Base-by-base conservation (phyloP, 2,329 filamentous ascomycete genomes). In the Rutstroemia sp. region DNA sequence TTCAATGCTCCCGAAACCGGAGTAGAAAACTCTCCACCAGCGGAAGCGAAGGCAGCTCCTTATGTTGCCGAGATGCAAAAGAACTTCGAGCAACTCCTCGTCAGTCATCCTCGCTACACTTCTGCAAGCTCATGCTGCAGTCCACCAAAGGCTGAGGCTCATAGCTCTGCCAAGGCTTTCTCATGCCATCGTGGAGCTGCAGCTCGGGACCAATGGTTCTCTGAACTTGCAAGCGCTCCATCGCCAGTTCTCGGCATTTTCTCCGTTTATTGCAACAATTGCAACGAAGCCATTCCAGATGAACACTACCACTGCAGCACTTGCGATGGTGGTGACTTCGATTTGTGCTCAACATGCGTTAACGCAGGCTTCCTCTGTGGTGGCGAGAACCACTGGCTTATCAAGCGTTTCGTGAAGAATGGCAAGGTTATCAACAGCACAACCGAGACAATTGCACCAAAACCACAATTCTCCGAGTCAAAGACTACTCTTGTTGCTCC, bases 241-340 rank as follows among this genome's bases (percentile, higher is more conserved):
- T 17, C 38, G 40, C 53, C 50, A 25, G 53, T 51, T 40, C 61
- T 16, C 4, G 39, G 60, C 54, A 74, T 80, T 48, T 96, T 92
- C 73, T 88, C 88, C 12, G 91, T 99, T 46, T 95, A 89, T 77
- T 99, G 94, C 81, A 97, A 99, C 75, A 81, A 83, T 70, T 99
- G 94, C 73, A 87, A 90, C 63, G 78, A 76, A 59, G 82, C 84
- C 44, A 90, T 96, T 66, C 81, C 86, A 27, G 84, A 90, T 64
- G 81, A 84, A 51, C 92, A 99, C 73, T 99, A 89, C 72, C 94
- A 99, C 74, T 99, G 95, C 77, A 88, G 88, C 63, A 89, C 88
- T 57, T 99, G 94, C 69, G 90, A 97, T 62, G 83, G 87, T 57
- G 94, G 92, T 42, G 94, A 99, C 71, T 99, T 92, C 67, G 94